Evolutionary conservation across 805 yeast species (phyloP).

Genomic region (Starmera caribaea): DNA sequence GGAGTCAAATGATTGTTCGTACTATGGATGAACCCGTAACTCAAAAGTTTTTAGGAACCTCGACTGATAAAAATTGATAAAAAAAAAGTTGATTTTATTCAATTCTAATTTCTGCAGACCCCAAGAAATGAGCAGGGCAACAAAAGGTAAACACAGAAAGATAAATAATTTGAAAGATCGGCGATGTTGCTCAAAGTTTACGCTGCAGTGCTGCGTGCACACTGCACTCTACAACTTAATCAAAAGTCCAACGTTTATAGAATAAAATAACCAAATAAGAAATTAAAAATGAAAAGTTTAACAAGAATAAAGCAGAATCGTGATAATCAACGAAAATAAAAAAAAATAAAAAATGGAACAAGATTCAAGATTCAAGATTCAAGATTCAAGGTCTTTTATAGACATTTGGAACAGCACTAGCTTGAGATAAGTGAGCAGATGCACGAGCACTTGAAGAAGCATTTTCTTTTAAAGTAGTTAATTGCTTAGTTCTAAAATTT

Average conservation of each 20-base stretch:
- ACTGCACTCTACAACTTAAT: too few relatives aligned
- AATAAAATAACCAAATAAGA: constrained; percentile 1
- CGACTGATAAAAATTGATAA: background rate
- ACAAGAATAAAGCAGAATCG: too few relatives aligned
- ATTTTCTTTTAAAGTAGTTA: constrained; percentile 87
- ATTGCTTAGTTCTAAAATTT: constrained; percentile 86
- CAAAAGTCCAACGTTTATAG: too few relatives aligned
- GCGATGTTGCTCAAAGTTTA: too few relatives aligned
- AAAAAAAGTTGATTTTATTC: background rate
- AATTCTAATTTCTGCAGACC: background rate
- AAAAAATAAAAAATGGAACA: background rate
- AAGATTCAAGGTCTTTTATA: constrained; percentile 1
- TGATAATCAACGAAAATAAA: background rate
- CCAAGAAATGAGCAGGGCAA: background rate
- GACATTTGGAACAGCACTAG: constrained; percentile 6
- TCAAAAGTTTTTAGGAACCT: too few relatives aligned
- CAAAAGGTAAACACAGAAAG: background rate
- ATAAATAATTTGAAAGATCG: background rate
- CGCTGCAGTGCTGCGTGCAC: too few relatives aligned
- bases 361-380: background rate
- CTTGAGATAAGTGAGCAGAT: constrained; percentile 24
- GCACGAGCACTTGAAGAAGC: constrained; percentile 34
- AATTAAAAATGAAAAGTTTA: background rate
- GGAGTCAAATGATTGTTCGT: too few relatives aligned
- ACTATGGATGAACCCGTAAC: too few relatives aligned